phyloP scores from a whole-genome alignment of 208 protist genomes.

The Wallacemonas collosoma region DNA sequence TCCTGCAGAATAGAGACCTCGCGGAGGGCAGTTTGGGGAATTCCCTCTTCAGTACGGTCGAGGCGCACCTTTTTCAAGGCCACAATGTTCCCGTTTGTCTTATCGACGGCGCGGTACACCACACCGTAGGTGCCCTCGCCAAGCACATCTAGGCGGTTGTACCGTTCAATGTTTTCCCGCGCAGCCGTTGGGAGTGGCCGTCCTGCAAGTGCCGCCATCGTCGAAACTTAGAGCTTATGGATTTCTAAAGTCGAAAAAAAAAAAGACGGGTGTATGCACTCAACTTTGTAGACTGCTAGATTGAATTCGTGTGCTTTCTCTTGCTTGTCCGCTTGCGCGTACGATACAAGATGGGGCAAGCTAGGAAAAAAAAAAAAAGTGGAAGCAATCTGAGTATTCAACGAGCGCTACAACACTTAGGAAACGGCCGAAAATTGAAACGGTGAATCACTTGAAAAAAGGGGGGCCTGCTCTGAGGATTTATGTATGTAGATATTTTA shows the following conservation, averaged over 20 bases:
- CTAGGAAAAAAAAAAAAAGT: too few relatives aligned
- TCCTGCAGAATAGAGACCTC: slow-evolving; percentile 99
- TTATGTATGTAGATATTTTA: not conserved
- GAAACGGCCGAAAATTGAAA: not conserved
- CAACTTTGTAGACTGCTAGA: not conserved
- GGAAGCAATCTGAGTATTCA: too few relatives aligned
- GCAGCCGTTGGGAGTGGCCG: slow-evolving; percentile 33
- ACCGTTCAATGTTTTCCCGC: slow-evolving; percentile 82
- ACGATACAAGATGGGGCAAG: not conserved
- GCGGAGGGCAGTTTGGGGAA: slow-evolving; percentile 97
- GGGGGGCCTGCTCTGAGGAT: not conserved
- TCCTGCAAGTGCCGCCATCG: slow-evolving; percentile 58
- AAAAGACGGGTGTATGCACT: not conserved
- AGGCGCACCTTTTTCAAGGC: slow-evolving; percentile 98
- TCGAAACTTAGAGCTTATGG: slow-evolving; percentile 1
- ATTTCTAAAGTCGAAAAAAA: slow-evolving; percentile 1
- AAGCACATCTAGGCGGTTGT: slow-evolving; percentile 87
- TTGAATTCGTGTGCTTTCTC: not conserved
- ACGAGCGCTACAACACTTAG: too few relatives aligned
- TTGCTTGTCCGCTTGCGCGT: slow-evolving; percentile 5
- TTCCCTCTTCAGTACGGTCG: slow-evolving; percentile 97
- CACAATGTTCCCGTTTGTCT: slow-evolving; percentile 84
- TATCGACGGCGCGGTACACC: slow-evolving; percentile 90
- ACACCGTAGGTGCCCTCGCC: slow-evolving; percentile 94
- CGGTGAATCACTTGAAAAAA: slow-evolving; percentile 11